Percentiles rank a stretch among this genome's conserved stretches.
phyloP scores from a whole-genome alignment of 495 filamentous ascomycete genomes.

The Penicillium paradoxum region DNA sequence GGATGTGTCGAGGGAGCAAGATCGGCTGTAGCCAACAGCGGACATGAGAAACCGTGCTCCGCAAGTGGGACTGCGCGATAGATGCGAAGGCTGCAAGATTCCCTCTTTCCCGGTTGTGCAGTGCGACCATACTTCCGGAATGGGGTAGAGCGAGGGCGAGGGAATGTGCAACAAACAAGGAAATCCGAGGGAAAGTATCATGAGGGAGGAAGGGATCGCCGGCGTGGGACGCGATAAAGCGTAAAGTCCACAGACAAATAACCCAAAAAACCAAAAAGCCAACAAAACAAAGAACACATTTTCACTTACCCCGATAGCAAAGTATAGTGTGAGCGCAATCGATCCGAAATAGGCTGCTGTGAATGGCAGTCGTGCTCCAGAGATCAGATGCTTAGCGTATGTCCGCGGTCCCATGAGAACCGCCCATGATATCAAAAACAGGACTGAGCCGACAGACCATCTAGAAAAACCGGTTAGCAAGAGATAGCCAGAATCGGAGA shows the following conservation, averaged over 20 bases:
- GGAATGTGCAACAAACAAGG: conserved; percentile 7
- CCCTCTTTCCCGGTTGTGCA: conserved; percentile 9
- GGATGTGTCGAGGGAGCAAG: conserved; percentile 1
- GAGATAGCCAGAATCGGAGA: conserved; percentile 9
- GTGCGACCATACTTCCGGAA: conserved; percentile 15
- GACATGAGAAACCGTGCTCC: conserved; percentile 5
- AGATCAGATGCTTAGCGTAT: conserved; percentile 82
- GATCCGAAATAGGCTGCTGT: conserved; percentile 97
- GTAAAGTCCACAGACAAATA: conserved; percentile 11
- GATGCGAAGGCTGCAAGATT: conserved; percentile 21
- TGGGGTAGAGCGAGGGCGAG: neutral
- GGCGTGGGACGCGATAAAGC: neutral
- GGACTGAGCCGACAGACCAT: conserved; percentile 87
- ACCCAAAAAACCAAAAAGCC: neutral
- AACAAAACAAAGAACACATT: neutral
- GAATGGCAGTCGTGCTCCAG: conserved; percentile 81
- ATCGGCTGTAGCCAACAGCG: neutral
- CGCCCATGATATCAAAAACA: conserved; percentile 91
- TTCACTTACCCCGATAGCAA: conserved; percentile 78
- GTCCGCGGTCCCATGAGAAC: conserved; percentile 83
- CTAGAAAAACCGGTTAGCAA: conserved; percentile 45
- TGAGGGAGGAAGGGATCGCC: neutral
- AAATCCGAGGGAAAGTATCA: conserved; percentile 2
- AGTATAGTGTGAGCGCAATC: conserved; percentile 84
- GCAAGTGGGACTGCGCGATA: conserved; percentile 20